Evolutionary conservation across 176 grass and related monocot genomes (phyloP), one percentile per base, ranked within the genome.

Genomic region (Rhynchospora pubera): DNA sequence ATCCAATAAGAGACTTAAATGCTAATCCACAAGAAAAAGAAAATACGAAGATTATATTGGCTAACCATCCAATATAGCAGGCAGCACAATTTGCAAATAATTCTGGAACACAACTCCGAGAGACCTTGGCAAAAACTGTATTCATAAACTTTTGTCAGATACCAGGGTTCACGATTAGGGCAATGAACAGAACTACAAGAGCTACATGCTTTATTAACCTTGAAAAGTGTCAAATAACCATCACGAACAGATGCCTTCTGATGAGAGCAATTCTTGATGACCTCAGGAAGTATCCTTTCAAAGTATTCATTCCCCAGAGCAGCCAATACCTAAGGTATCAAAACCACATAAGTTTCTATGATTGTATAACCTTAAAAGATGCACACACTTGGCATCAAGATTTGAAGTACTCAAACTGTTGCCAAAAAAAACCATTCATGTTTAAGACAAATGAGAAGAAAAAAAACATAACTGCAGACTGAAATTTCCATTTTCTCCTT

Each of bases 51-150:
- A 86, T 47, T 79, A 16, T 80, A 71, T 72, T 53, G 62, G 71
- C 89, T 89, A 85, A 94, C 95, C 95, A 88, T 98, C 95, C 89
- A 98, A 89, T 88, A 98, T 98, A 85, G 95, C 88, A 82, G 95
- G 95, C 78, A 98, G 87, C 80, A 98, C 92, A 8, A 70, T 79
- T 55, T 98, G 95, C 83, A 98, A 84, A 71, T 98, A 85, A 73
- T 98, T 93, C 79, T 98, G 95, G 83, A 98, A 98, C 81, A 94
- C 84, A 45, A 81, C 85, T 77, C 95, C 95, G 61, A 98, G 81
- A 16, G 95, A 98, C 76, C 90, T 93, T 63, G 95, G 95, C 89
- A 98, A 89, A 87, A 87, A 98, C 95, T 97, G 79, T 55, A 89
- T 62, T 79, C 44, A 39, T 61, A 83, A 69, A 87, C 5, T 82